A percentile compares a stretch with the other conserved stretches of the same genome.
Evolutionary conservation across 2,329 filamentous ascomycete species (phyloP).

Genomic region (Verticillium longisporum): DNA sequence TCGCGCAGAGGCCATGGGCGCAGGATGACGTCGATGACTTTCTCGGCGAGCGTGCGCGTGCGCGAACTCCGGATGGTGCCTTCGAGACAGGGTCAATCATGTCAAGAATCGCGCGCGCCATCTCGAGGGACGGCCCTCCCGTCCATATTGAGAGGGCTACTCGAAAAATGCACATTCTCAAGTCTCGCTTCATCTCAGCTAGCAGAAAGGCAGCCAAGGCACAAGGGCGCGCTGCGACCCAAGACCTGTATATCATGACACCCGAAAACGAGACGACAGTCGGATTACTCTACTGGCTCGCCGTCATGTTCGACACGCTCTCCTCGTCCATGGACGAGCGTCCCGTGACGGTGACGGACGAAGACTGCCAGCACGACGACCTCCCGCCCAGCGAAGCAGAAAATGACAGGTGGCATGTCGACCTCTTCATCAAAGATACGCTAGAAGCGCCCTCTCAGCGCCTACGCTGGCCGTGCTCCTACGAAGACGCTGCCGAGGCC

Average conservation of each 20-base stretch:
- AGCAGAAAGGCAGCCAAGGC: conserved; percentile 1
- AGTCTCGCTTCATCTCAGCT: conserved; percentile 21
- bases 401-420: conserved; percentile 19
- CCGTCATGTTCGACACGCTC: conserved; percentile 52
- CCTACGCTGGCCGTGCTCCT: conserved; percentile 46
- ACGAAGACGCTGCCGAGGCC: conserved; percentile 40
- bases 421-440: conserved; percentile 27
- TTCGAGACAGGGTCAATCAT: not conserved
- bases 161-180: conserved; percentile 30
- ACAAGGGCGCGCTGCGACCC: not conserved
- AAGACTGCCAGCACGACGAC: conserved; percentile 31
- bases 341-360: conserved; percentile 28
- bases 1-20: conserved; percentile 25
- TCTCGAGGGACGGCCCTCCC: conserved; percentile 21
- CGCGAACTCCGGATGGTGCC: not conserved
- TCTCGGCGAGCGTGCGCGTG: not conserved
- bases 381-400: conserved; percentile 10
- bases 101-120: conserved; percentile 7
- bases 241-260: conserved; percentile 1
- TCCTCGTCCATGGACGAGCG: conserved; percentile 42
- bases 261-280: conserved; percentile 33
- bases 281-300: conserved; percentile 49
- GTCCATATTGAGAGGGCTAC: conserved; percentile 28
- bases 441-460: conserved; percentile 15
- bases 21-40: not conserved